Evolutionary conservation across 306 rosid genomes (phyloP), one percentile per base, ranked within the genome.

Genomic region (Rosa lucieae): DNA sequence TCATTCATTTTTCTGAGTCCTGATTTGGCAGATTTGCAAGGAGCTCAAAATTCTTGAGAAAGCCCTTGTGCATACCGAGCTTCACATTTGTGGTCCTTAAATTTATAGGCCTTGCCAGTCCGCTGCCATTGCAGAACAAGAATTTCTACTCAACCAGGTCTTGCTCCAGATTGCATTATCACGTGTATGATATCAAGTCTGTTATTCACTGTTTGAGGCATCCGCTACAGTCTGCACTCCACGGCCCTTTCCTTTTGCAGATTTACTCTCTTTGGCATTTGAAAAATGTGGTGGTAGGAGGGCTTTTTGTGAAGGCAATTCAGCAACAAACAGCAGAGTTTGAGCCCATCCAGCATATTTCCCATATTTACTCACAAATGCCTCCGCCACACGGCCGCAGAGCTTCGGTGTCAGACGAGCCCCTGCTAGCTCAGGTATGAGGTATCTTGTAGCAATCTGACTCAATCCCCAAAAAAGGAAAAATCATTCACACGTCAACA

Each of bases 261-360:
- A 77, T 65, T 69, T 86, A 56, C 70, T 75, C 75, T 84, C 83
- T 59, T 87, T 83, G 53, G 47, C 82, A 46, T 83, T 82, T 75
- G 68, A 79, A 79, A 87, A 76, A 81, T 87, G 86, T 59, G 88
- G 76, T 56, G 92, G 89, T 71, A 92, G 79, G 58, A 89, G 85
- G 67, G 87, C 87, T 76, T 89, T 92, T 61, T 92, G 96, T 72
- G 93, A 87, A 78, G 99, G 98, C 55, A 95, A 87, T 82, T 95
- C 98, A 37, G 99, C 99, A 65, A 95, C 88, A 62, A 95, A 95
- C 20, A 95, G 88, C 66, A 92, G 77, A 76, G 98, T 91, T 82
- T 95, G 99, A 65, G 99, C 99, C 99, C 99, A 95, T 26, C 99
- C 99, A 42, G 97, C 99, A 80, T 92, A 95, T 80, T 90, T 92